Percentiles rank a stretch among this genome's conserved stretches.
phyloP scores from a whole-genome alignment of 2,329 filamentous ascomycete genomes.

The Verticillium dahliae region DNA sequence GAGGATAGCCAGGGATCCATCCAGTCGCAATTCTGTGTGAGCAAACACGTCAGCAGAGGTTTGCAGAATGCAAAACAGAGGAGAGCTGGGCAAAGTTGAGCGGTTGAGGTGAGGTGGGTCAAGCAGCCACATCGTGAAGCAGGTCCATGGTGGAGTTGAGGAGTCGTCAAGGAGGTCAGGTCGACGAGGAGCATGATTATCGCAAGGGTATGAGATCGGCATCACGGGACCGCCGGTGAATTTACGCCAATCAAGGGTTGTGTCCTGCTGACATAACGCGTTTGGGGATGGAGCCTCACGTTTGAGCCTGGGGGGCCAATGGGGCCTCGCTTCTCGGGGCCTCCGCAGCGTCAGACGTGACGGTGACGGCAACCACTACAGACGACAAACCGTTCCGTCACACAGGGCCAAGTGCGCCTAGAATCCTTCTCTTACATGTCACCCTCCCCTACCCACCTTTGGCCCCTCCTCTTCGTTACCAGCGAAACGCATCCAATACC shows the following conservation, averaged over 20 bases:
- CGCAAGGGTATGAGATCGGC: not conserved
- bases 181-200: not conserved
- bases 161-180: not conserved
- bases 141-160: not conserved
- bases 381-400: too few relatives aligned
- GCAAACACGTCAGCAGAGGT: not conserved
- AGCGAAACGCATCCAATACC: not conserved
- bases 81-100: not conserved
- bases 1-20: not conserved
- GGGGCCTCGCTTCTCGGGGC: not conserved
- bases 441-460: not conserved
- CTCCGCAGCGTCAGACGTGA: not conserved
- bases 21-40: not conserved
- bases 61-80: not conserved
- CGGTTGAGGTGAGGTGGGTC: not conserved
- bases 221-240: not conserved
- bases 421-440: not conserved
- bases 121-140: not conserved
- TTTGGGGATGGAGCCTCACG: not conserved
- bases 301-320: not conserved
- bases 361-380: too few relatives aligned
- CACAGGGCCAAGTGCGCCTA: not conserved
- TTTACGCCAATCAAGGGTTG: not conserved
- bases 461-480: too few relatives aligned
- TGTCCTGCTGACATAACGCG: not conserved